phyloP scores from a whole-genome alignment of 495 filamentous ascomycete genomes.

The Podospora pseudoanserina region DNA sequence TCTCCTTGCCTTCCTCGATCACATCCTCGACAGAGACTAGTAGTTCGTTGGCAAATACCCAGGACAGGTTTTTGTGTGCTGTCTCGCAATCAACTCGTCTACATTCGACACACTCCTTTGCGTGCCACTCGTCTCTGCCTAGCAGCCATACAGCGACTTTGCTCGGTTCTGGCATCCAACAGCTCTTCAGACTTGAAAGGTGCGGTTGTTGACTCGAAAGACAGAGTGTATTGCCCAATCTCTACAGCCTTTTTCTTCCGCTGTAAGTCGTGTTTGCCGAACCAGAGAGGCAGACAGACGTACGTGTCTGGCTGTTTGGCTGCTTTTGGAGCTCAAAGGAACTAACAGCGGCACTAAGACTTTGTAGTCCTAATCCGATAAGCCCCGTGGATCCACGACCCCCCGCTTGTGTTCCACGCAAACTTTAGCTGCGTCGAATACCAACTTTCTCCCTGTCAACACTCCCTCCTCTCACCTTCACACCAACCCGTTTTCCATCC shows the following conservation, averaged over 20 bases:
- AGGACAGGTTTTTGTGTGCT: slow-evolving; percentile 2
- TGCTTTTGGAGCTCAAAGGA: slow-evolving; percentile 3
- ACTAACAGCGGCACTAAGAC: slow-evolving; percentile 6
- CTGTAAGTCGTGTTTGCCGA: slow-evolving; percentile 1
- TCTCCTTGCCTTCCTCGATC: not conserved
- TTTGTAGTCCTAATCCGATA: slow-evolving; percentile 23
- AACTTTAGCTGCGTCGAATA: slow-evolving; percentile 34
- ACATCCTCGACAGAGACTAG: not conserved
- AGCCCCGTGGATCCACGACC: slow-evolving; percentile 29
- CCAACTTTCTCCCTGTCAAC: slow-evolving; percentile 31
- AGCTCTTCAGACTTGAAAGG: slow-evolving; percentile 22
- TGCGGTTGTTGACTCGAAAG: slow-evolving; percentile 37
- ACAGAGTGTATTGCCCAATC: slow-evolving; percentile 6
- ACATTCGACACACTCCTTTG: slow-evolving; percentile 26
- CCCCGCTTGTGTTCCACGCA: slow-evolving; percentile 38
- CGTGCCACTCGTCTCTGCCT: slow-evolving; percentile 3
- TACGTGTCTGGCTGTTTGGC: not conserved
- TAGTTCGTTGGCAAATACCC: not conserved
- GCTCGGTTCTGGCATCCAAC: slow-evolving; percentile 14
- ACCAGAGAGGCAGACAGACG: too few species aligned
- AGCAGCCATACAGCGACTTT: slow-evolving; percentile 15
- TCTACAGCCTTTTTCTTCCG: not conserved
- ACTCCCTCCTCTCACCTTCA: slow-evolving; percentile 24
- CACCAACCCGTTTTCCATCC: slow-evolving; percentile 29
- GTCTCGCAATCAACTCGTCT: slow-evolving; percentile 4